Evolutionary conservation across 768 basidiomycete species (phyloP), one percentile per base, ranked within the genome.

Genomic region (Grammothele lineata): DNA sequence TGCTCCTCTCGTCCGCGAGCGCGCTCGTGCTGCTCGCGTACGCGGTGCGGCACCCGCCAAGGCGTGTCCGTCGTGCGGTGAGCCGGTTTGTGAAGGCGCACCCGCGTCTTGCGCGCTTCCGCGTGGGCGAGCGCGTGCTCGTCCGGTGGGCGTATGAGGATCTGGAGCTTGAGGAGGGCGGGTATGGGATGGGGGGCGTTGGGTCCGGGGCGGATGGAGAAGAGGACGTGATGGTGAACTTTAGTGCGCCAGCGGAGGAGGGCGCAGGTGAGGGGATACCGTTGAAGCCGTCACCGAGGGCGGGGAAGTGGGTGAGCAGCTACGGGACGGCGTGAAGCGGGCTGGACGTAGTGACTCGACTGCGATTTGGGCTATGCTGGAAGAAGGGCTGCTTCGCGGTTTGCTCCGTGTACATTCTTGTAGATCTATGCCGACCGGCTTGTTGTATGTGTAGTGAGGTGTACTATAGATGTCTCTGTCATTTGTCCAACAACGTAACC

Each of bases 71-170:
- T n/a, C 51, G 52, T 22, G 37, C 38, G 25, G 51, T 57, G 33
- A 40, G 48, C 21, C 25, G 42, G 17, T 58, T 50, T 51, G 32
- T 56, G 40, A 57, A 58, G 43, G 35, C 48, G 30, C 62, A 59
- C 45, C 58, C 59, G 19, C 46, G 51, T n/a, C 44, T 60, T 30
- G 44, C 53, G 45, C 55, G 52, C 23, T 73, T 70, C 59, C 64
- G 71, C 22, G 64, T 66, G 10, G 67, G 69, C 3, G 73, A 73
- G 45, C 56, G 61, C 33, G 60, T 67, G 19, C 68, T 78, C 17
- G 64, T 75, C 40, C 66, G 65, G 12, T 76, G 75, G 74, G 72
- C 72, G 35, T 63, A 74, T 43, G 75, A 76, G 49, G 75, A 77
- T 40, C 66, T 75, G 62, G 51, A 53, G 47, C 39, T 53, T 19